These are phyloP conservation scores for Daldinia caldariorum DNA, from an alignment of 495 filamentous ascomycete species.

Conservation along the genomic window DNA sequence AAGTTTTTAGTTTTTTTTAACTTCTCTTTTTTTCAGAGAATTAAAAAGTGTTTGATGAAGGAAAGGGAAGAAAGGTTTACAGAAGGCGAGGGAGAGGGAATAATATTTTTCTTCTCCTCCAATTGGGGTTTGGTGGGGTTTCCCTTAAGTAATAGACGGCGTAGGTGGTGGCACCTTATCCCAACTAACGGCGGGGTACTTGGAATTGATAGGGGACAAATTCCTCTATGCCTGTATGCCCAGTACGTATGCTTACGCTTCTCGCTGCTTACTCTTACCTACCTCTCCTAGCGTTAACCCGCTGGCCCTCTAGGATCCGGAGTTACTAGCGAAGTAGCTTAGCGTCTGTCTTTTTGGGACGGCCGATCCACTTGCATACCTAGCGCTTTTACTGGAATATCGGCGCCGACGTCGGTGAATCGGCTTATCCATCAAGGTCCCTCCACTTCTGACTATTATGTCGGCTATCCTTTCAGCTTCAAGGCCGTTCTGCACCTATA, in stretches of 20 bases:
- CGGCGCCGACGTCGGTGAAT: slow-evolving; percentile 41
- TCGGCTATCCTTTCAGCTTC: not conserved
- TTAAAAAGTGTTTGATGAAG: slow-evolving; percentile 6
- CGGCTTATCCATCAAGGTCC: slow-evolving; percentile 32
- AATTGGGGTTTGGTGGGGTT: slow-evolving; percentile 40
- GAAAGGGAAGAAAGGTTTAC: slow-evolving; percentile 6
- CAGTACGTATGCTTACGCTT: slow-evolving; percentile 5
- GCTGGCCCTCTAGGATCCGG: slow-evolving; percentile 18
- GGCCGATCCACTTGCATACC: not conserved
- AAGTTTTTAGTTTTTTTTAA: too few relatives aligned
- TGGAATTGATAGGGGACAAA: not conserved
- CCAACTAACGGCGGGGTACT: slow-evolving; percentile 31
- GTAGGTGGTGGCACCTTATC: too few relatives aligned
- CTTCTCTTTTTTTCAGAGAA: too few relatives aligned
- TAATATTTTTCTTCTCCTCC: slow-evolving; percentile 20
- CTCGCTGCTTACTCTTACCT: slow-evolving; percentile 6
- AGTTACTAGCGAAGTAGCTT: slow-evolving; percentile 37
- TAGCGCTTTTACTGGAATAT: slow-evolving; percentile 12
- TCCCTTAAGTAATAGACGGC: slow-evolving; percentile 18
- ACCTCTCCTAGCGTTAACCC: not conserved
- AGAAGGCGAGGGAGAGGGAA: slow-evolving; percentile 11
- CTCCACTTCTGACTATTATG: not conserved
- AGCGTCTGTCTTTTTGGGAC: not conserved
- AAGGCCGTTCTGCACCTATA: not conserved
- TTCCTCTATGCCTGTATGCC: not conserved